phyloP scores from a whole-genome alignment of 768 basidiomycete genomes.

The Leucocoprinus sp. region DNA sequence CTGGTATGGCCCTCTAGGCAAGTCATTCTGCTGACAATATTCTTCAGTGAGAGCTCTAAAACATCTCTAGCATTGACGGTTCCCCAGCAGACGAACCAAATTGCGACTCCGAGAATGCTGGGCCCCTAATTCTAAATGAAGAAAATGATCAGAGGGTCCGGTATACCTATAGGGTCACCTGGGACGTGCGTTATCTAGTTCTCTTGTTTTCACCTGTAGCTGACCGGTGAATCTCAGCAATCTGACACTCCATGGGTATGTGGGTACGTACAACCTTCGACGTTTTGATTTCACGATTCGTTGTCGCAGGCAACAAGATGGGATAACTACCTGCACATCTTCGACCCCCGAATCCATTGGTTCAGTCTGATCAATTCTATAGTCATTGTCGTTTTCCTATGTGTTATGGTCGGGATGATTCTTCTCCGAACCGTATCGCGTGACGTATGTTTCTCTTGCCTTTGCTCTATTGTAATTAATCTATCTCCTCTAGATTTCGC shows the following conservation, averaged over 20 bases:
- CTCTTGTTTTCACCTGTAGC: not conserved
- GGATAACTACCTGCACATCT: slow-evolving; percentile 94
- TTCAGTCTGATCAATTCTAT: slow-evolving; percentile 91
- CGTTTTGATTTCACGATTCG: not conserved
- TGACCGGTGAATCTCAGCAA: slow-evolving; percentile 37
- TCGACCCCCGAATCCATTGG: slow-evolving; percentile 94
- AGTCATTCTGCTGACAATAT: not conserved
- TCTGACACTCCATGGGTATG: slow-evolving; percentile 79
- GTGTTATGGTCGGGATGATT: slow-evolving; percentile 90
- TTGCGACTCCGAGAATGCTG: slow-evolving; percentile 38
- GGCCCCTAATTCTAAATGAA: slow-evolving; percentile 56
- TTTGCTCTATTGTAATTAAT: slow-evolving; percentile 10
- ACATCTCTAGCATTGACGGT: slow-evolving; percentile 49
- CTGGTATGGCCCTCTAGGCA: slow-evolving; percentile 67
- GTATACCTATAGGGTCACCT: slow-evolving; percentile 84
- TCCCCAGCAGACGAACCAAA: slow-evolving; percentile 39
- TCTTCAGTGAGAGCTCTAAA: not conserved
- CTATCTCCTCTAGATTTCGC: slow-evolving; percentile 50
- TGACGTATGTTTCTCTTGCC: slow-evolving; percentile 49
- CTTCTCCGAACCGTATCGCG: slow-evolving; percentile 78
- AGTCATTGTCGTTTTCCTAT: slow-evolving; percentile 86
- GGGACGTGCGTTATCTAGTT: slow-evolving; percentile 51
- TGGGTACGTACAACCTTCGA: not conserved
- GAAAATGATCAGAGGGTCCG: slow-evolving; percentile 51
- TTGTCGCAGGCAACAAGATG: slow-evolving; percentile 76